phyloP scores from a whole-genome alignment of 1,139 yeast species.

The Spathaspora sp. region DNA sequence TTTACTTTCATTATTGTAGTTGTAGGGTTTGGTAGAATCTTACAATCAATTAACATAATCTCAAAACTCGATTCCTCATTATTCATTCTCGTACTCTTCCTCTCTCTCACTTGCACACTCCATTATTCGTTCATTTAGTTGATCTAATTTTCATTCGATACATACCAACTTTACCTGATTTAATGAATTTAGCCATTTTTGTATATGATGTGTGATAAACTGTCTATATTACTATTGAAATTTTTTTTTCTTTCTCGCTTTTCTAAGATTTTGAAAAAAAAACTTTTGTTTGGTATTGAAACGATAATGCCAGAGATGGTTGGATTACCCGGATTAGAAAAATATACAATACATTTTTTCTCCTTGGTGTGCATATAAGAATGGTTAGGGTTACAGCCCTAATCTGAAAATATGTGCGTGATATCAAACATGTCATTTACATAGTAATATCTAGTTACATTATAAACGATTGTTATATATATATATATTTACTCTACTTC shows the following conservation, averaged over 20 bases:
- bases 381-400: conserved; percentile 10
- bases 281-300: neutral
- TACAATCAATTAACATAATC: no score
- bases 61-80: no score
- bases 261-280: neutral
- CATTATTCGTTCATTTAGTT: neutral
- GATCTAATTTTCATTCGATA: conserved; percentile 21
- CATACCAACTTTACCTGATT: conserved; percentile 99
- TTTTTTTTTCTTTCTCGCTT: conserved; percentile 12
- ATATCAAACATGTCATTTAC: no score
- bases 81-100: neutral
- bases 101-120: neutral
- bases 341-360: conserved; percentile 1
- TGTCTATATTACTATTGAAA: conserved; percentile 8
- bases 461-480: neutral
- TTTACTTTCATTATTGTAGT: no score
- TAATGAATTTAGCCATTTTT: conserved; percentile 94
- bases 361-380: conserved; percentile 6
- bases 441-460: neutral
- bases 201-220: conserved; percentile 4
- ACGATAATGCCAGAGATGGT: neutral
- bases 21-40: no score
- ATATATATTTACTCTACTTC: conserved; percentile 19
- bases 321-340: neutral
- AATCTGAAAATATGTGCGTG: neutral